These are phyloP conservation scores for Tetrapisispora taiwanensis DNA, from an alignment of 805 yeast genomes.

Conservation along the genomic window DNA sequence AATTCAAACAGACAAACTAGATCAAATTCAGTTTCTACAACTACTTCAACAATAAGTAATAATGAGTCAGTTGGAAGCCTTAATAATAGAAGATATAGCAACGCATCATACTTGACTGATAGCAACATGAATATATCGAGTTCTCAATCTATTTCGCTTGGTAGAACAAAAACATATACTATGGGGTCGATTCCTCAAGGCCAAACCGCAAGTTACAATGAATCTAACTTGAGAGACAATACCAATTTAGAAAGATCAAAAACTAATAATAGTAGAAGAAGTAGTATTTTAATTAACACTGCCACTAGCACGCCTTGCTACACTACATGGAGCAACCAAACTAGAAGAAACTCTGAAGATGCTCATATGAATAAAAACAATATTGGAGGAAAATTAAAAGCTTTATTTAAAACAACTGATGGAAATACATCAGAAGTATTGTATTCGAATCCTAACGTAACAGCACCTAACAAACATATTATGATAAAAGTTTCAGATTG, in stretches of 20 bases:
- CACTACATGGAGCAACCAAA: neutral
- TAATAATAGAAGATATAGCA: neutral
- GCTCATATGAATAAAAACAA: neutral
- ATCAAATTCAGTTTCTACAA: neutral
- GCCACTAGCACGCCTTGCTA: neutral
- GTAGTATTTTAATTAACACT: neutral
- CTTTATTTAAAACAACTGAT: neutral
- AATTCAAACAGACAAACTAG: neutral
- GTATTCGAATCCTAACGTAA: too few species aligned
- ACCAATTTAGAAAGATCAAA: neutral
- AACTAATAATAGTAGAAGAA: neutral
- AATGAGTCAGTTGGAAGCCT: neutral
- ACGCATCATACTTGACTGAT: neutral
- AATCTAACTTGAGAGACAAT: neutral
- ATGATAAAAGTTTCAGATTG: neutral
- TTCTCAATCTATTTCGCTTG: neutral
- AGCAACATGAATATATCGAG: neutral
- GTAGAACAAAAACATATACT: neutral
- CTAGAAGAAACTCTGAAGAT: neutral
- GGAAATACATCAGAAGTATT: neutral
- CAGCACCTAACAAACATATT: neutral
- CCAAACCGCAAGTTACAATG: too few species aligned
- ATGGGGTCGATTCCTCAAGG: neutral
- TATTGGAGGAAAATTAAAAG: constrained; percentile 1
- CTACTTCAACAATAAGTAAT: neutral